These are phyloP conservation scores for Dioszegia aurantiaca DNA, from an alignment of 768 basidiomycete species.

Conservation along the genomic window DNA sequence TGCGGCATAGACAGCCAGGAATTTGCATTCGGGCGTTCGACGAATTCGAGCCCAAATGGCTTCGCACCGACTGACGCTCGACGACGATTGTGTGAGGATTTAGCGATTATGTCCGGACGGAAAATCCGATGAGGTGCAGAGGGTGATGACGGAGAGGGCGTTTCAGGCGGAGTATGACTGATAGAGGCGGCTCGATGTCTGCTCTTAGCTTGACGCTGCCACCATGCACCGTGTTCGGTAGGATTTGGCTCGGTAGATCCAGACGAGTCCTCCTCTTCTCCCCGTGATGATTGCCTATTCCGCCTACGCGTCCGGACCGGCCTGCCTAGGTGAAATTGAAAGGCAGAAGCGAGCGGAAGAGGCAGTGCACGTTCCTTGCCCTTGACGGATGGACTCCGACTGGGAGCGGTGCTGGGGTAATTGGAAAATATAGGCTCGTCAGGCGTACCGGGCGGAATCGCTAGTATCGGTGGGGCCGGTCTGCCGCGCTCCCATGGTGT, in stretches of 20 bases:
- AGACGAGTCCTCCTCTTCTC: slow-evolving; percentile 6
- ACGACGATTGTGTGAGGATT: slow-evolving; percentile 6
- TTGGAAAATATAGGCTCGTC: slow-evolving; percentile 44
- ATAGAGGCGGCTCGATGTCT: slow-evolving; percentile 16
- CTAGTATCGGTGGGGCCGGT: slow-evolving; percentile 27
- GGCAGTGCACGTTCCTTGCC: slow-evolving; percentile 30
- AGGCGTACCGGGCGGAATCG: slow-evolving; percentile 30
- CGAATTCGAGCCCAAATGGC: slow-evolving; percentile 13
- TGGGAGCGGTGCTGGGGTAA: slow-evolving; percentile 33
- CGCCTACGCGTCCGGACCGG: background rate
- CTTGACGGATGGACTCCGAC: slow-evolving; percentile 14
- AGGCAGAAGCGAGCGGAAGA: slow-evolving; percentile 14
- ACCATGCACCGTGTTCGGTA: background rate
- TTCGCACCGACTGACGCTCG: slow-evolving; percentile 19
- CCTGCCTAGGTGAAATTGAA: slow-evolving; percentile 13
- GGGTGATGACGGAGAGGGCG: background rate
- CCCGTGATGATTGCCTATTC: background rate
- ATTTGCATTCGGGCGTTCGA: slow-evolving; percentile 8
- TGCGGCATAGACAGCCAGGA: slow-evolving; percentile 33
- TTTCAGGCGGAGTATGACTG: slow-evolving; percentile 9
- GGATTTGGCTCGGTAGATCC: background rate
- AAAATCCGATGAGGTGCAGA: background rate
- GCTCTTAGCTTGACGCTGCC: slow-evolving; percentile 3
- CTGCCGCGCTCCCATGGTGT: slow-evolving; percentile 25
- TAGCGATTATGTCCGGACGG: background rate